Evolutionary conservation across 2,329 filamentous ascomycete genomes (phyloP), one percentile per base, ranked within the genome.

Genomic region (Phaeosphaeriaceae sp.): DNA sequence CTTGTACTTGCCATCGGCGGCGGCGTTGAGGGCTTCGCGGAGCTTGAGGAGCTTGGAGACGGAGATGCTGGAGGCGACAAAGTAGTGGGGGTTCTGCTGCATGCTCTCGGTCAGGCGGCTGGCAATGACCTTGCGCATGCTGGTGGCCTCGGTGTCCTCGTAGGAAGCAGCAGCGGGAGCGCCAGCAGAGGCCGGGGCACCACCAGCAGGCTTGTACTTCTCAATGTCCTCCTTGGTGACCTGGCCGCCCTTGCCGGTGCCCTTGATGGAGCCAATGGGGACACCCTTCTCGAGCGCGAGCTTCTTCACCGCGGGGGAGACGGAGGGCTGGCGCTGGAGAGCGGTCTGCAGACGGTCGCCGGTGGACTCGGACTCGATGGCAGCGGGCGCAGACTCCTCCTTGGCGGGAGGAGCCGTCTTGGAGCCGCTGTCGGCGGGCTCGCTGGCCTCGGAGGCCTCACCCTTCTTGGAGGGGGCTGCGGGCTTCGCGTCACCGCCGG

Each of bases 91-190:
- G 86, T 97, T 98, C 82, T 94, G 89, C 80, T 91, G 88, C 79
- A 92, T 86, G 45, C 94, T 98, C 83, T 97, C 86, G 75, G 89
- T 89, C 59, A 99, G 91, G 70, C 95, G 92, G 80, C 83, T 88
- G 79, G 95, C 95, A 79, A 99, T 99, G 68, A 91, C 93, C 88
- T 97, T 98, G 85, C 95, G 93, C 95, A 99, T 99, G 78, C 91
- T 90, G 74, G 86, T 90, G 70, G 93, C 87, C 63, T 93, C 91
- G 61, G 87, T 87, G 76, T 99, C 95, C 81, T 93, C 89, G 81
- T 91, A 98, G 58, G 86, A 81, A 60, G 92, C 85, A 48, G 83
- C 87, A 58, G 86, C 81, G 51, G 86, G 81, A 53, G 83, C 81
- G 22, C 82, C 78, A 47, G 83, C 80, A 31, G 82, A 74, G 50